Percentiles rank a stretch among this genome's conserved stretches.
Evolutionary conservation across 2,329 filamentous ascomycete genomes (phyloP).

Genomic region (Trichocomaceae sp.): DNA sequence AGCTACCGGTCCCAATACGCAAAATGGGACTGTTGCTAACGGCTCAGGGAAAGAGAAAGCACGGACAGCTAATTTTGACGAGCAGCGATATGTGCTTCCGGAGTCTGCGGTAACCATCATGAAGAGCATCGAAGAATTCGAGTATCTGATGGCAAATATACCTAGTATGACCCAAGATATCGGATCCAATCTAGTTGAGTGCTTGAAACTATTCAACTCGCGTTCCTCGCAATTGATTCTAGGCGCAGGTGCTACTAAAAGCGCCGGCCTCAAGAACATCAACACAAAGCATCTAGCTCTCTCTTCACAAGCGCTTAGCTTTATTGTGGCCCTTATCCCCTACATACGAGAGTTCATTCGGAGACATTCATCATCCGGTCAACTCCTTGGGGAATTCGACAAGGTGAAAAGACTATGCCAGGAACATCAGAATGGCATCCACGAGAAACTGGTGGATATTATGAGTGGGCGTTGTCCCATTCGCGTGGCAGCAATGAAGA

Average conservation of each 20-base stretch:
- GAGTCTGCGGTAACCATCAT: slow-evolving; percentile 76
- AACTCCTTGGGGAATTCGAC: slow-evolving; percentile 76
- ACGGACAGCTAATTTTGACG: slow-evolving; percentile 70
- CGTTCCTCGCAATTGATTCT: slow-evolving; percentile 94
- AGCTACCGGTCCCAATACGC: slow-evolving; percentile 19
- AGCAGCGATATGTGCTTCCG: slow-evolving; percentile 78
- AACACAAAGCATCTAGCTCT: slow-evolving; percentile 91
- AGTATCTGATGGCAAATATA: slow-evolving; percentile 75
- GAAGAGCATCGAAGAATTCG: slow-evolving; percentile 71
- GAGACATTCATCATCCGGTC: slow-evolving; percentile 55
- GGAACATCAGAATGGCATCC: slow-evolving; percentile 84
- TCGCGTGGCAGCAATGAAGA: slow-evolving; percentile 68
- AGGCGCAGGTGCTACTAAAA: slow-evolving; percentile 81
- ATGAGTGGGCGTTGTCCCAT: slow-evolving; percentile 71
- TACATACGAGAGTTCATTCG: slow-evolving; percentile 88
- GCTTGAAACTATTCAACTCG: slow-evolving; percentile 90
- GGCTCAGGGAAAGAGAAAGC: slow-evolving; percentile 54
- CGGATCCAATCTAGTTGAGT: slow-evolving; percentile 70
- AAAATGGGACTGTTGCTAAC: slow-evolving; percentile 34
- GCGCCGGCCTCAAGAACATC: slow-evolving; percentile 89
- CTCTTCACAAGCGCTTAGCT: slow-evolving; percentile 80
- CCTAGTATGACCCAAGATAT: slow-evolving; percentile 85
- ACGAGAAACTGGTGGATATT: slow-evolving; percentile 88
- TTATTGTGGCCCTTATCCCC: slow-evolving; percentile 78
- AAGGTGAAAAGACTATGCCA: slow-evolving; percentile 75